Evolutionary conservation across 129 eudicot species (phyloP).

Genomic region (sunflower (Helianthus annuus)): HanXRQr2.0-SUNRISE NC_035448.2:127400177-127400676

Average conservation of each 20-base stretch:
- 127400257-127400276: slow-evolving; percentile 76
- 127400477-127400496: no score
- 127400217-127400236: slow-evolving; percentile 59
- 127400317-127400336: slow-evolving; percentile 67
- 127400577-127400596: no score
- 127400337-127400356: slow-evolving; percentile 68
- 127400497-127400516: no score
- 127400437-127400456: background rate
- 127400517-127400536: no score
- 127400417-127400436: slow-evolving; percentile 94
- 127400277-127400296: slow-evolving; percentile 76
- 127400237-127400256: slow-evolving; percentile 57
- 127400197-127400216: slow-evolving; percentile 37
- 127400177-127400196: slow-evolving; percentile 54
- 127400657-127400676: no score
- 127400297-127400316: slow-evolving; percentile 65
- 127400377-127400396: slow-evolving; percentile 88
- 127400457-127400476: background rate
- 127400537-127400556: no score
- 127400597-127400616: no score
- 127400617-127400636: no score
- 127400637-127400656: no score
- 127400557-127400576: no score
- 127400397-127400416: slow-evolving; percentile 84
- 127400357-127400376: slow-evolving; percentile 66